These are phyloP conservation scores for Melampsora allii-populina DNA, from an alignment of 1,284 basidiomycete species.

Conservation along the genomic window DNA sequence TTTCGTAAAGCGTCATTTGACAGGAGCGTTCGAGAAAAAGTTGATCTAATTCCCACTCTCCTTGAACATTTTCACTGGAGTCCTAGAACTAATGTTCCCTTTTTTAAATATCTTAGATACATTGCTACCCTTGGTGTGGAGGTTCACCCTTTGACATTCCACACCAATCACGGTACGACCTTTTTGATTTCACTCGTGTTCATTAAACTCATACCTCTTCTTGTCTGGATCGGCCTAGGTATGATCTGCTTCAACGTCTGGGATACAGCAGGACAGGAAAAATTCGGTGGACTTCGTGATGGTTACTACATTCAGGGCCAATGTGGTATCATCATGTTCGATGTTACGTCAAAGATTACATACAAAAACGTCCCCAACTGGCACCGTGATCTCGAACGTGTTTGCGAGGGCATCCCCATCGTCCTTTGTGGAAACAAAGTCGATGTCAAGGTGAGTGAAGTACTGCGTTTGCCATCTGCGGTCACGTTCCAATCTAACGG, in stretches of 20 bases:
- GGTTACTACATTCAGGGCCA: conserved; percentile 99
- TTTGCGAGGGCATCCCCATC: conserved; percentile 99
- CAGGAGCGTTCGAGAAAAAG: conserved; percentile 99
- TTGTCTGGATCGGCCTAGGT: conserved; percentile 61
- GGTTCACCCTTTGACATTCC: conserved; percentile 90
- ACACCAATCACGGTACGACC: conserved; percentile 66
- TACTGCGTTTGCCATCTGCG: neutral
- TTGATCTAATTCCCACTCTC: conserved; percentile 52
- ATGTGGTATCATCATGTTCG: conserved; percentile 99
- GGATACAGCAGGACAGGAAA: conserved; percentile 99
- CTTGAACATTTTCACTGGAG: neutral
- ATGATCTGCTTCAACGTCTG: conserved; percentile 99
- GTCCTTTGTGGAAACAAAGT: conserved; percentile 99
- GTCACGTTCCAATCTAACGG: neutral
- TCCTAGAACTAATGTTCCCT: conserved; percentile 7
- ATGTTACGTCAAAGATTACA: conserved; percentile 98
- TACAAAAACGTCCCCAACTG: conserved; percentile 99
- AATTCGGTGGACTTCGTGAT: conserved; percentile 97
- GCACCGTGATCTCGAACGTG: conserved; percentile 99
- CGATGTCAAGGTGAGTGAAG: conserved; percentile 80
- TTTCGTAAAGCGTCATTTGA: conserved; percentile 67
- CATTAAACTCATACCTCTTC: neutral
- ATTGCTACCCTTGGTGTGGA: conserved; percentile 98
- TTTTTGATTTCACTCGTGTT: neutral
- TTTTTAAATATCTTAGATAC: conserved; percentile 18